Conservation (phyloP, 2,329 filamentous ascomycete genomes). For the Epichloe aotearoae region DNA sequence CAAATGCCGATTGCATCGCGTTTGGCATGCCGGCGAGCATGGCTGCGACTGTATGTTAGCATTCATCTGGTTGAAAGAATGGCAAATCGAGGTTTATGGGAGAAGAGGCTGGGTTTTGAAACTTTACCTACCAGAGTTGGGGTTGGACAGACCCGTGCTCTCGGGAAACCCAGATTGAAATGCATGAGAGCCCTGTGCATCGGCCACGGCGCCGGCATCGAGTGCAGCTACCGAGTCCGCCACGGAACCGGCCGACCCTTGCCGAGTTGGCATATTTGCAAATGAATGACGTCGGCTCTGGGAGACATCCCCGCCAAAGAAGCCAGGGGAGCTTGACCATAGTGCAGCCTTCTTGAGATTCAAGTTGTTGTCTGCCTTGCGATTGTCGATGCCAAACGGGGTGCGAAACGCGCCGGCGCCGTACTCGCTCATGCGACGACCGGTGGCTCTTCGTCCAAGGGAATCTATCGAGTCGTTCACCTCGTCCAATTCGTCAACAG, state of each 20-base stretch:
- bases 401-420: conserved; percentile 32
- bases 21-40: conserved; percentile 15
- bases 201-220: conserved; percentile 28
- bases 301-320: conserved; percentile 49
- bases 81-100: neutral
- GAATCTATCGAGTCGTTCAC: conserved; percentile 35
- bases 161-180: conserved; percentile 28
- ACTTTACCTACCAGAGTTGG: conserved; percentile 25
- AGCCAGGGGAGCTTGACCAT: conserved; percentile 60
- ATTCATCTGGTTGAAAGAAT: neutral
- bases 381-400: conserved; percentile 41
- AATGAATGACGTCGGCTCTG: conserved; percentile 74
- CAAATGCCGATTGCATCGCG: conserved; percentile 16
- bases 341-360: conserved; percentile 49
- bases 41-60: conserved; percentile 3
- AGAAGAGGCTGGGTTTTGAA: neutral
- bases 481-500: conserved; percentile 61
- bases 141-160: conserved; percentile 21
- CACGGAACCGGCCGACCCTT: conserved; percentile 49
- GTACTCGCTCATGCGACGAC: conserved; percentile 45
- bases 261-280: conserved; percentile 52
- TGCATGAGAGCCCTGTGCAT: conserved; percentile 30
- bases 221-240: conserved; percentile 36
- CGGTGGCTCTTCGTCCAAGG: conserved; percentile 31
- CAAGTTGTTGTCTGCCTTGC: conserved; percentile 47